Conservation (phyloP, 768 basidiomycete genomes). For the Asterophora parasitica region DNA sequence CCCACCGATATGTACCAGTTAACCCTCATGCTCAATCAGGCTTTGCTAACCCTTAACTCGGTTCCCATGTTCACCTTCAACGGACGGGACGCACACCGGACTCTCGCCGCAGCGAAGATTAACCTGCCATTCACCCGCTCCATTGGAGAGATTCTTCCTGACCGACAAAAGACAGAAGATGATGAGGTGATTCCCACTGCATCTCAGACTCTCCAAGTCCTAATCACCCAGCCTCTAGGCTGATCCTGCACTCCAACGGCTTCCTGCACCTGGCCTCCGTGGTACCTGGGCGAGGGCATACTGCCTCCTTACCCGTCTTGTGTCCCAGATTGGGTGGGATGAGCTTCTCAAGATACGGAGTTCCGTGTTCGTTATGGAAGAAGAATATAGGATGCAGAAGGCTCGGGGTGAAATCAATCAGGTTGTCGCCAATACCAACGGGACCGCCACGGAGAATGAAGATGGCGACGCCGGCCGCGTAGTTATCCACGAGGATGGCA, state of each 20-base stretch:
- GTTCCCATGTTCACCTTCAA: constrained; percentile 99
- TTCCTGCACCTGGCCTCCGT: constrained; percentile 89
- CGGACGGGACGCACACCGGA: constrained; percentile 88
- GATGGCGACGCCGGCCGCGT: constrained; percentile 30
- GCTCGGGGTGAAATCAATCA: constrained; percentile 64
- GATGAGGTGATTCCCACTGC: constrained; percentile 54
- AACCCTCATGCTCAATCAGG: constrained; percentile 31
- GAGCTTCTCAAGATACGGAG: constrained; percentile 94
- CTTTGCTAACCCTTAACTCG: constrained; percentile 92
- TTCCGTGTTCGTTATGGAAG: constrained; percentile 98
- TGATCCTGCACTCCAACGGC: constrained; percentile 88
- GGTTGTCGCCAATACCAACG: constrained; percentile 22
- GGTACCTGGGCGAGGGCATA: constrained; percentile 98
- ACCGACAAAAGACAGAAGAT: constrained; percentile 74
- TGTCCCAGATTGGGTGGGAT: constrained; percentile 97
- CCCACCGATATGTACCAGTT: background rate
- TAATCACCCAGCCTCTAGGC: constrained; percentile 42
- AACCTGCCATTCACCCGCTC: constrained; percentile 84
- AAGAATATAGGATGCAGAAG: constrained; percentile 98
- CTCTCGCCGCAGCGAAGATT: constrained; percentile 71
- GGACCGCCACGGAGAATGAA: constrained; percentile 12
- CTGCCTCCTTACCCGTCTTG: constrained; percentile 81
- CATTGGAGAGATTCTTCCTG: constrained; percentile 88
- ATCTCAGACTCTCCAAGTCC: background rate
- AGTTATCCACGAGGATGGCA: constrained; percentile 65